Evolutionary conservation across 495 filamentous ascomycete genomes (phyloP), one percentile per base, ranked within the genome.

Genomic region (Chaetomidium leptoderma): DNA sequence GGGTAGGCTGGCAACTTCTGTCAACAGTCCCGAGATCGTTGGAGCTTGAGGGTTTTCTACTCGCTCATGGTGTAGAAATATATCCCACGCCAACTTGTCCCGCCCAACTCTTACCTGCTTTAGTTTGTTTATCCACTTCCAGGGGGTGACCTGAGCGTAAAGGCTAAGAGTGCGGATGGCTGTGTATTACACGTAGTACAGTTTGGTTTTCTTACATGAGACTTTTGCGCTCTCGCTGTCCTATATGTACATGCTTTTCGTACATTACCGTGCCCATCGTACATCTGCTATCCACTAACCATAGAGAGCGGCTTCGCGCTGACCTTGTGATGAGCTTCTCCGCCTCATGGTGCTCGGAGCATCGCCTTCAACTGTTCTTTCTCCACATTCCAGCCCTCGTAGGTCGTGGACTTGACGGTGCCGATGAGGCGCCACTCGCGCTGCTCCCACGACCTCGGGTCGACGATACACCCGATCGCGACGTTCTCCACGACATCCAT

Each of bases 401-500:
- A n/a, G n/a, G 77, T 82, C 10, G 82, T 87, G 63, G 86, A 79
- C 59, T 78, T 74, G 36, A 81, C 70, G 35, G 82, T 84, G 24
- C 91, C 91, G 84, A 90, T 88, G 46, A 95, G 66, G 67, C 78
- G 81, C 92, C 92, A 97, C 13, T 78, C 78, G 36, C 70, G 71
- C 40, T 83, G 77, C 59, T 76, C 64, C 51, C 81, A 87, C 3
- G 75, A 75, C 6, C 49, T 29, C 10, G 50, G 54, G 72, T 80
- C 71, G 47, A 85, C 68, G 24, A 71, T 61, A 63, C 79, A 78
- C 74, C 90, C 88, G 21, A 96, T 63, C 6, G 92, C 87, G n/a
- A 97, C 23, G 64, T 95, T 86, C 76, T 97, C 92, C 1, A 74
- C 70, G 55, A 87, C 76, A 57, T 86, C 83, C 63, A 83, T 84